These are phyloP conservation scores for Neophaeococcomyces aloes DNA, from an alignment of 2,329 filamentous ascomycete species.

Conservation along the genomic window DNA sequence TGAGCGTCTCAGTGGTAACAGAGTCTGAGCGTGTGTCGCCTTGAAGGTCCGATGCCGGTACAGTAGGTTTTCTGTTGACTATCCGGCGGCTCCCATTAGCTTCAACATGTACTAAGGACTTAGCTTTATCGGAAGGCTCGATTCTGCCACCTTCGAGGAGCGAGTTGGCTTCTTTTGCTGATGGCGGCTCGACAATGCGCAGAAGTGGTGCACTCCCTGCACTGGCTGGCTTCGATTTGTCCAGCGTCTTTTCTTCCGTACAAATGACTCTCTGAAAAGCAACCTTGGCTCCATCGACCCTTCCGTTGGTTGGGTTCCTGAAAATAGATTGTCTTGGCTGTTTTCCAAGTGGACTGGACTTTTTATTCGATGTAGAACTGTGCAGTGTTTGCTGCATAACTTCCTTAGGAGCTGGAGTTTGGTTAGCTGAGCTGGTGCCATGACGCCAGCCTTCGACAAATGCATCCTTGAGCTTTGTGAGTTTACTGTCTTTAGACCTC, in stretches of 20 bases:
- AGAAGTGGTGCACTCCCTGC: no score
- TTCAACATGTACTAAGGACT: neutral
- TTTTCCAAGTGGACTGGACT: neutral
- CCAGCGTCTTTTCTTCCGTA: neutral
- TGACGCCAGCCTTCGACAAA: conserved; percentile 6
- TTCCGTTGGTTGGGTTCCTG: neutral
- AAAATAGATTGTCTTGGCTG: neutral
- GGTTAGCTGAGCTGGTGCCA: conserved; percentile 9
- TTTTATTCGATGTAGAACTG: neutral
- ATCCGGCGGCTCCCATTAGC: neutral
- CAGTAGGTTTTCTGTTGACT: no score
- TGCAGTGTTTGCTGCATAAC: neutral
- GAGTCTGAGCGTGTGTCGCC: neutral
- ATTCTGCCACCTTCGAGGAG: neutral
- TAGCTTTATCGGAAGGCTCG: neutral
- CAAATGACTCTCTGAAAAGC: neutral
- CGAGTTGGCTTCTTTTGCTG: no score
- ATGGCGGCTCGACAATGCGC: no score
- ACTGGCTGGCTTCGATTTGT: no score
- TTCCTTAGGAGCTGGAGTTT: neutral
- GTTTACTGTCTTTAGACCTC: conserved; percentile 5
- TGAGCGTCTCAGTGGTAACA: no score
- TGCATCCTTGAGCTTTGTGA: conserved; percentile 8
- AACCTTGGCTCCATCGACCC: neutral
- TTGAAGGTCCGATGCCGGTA: neutral